Evolutionary conservation across 169 alveolate species (phyloP).

Genomic region (Miamiensis avidus): DNA sequence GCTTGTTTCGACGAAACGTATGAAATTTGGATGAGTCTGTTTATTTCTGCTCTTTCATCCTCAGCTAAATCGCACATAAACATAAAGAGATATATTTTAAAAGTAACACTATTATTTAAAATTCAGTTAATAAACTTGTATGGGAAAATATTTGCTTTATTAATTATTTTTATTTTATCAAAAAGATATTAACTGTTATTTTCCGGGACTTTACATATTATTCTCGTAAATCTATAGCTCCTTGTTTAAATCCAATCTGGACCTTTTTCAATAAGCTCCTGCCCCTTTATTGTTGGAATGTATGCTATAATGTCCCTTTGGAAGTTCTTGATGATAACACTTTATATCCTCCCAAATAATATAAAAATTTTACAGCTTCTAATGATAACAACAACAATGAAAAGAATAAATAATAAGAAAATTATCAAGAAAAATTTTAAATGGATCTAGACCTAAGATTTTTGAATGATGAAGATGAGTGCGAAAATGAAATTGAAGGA

Average conservation of each 20-base stretch:
- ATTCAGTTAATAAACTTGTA: neutral
- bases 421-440: neutral
- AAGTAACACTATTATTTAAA: constrained; percentile 20
- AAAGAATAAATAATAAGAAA: constrained; percentile 6
- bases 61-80: constrained; percentile 41
- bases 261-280: constrained; percentile 31
- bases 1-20: constrained; percentile 42
- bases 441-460: constrained; percentile 31
- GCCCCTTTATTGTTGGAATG: constrained; percentile 27
- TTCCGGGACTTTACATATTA: constrained; percentile 43
- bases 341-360: neutral
- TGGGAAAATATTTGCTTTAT: neutral
- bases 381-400: neutral
- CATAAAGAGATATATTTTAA: constrained; percentile 32
- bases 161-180: neutral
- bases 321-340: constrained; percentile 19
- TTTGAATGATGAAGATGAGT: constrained; percentile 47
- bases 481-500: constrained; percentile 38
- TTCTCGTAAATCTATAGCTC: constrained; percentile 27
- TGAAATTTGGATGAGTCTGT: constrained; percentile 45
- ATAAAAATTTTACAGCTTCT: too few species aligned
- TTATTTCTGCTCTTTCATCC: constrained; percentile 38
- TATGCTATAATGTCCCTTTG: constrained; percentile 23
- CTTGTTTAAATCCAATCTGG: constrained; percentile 38
- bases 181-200: constrained; percentile 20